A percentile compares a stretch with the other conserved stretches of the same genome.
phyloP scores from a whole-genome alignment of 768 basidiomycete genomes.

The Russula lepida region DNA sequence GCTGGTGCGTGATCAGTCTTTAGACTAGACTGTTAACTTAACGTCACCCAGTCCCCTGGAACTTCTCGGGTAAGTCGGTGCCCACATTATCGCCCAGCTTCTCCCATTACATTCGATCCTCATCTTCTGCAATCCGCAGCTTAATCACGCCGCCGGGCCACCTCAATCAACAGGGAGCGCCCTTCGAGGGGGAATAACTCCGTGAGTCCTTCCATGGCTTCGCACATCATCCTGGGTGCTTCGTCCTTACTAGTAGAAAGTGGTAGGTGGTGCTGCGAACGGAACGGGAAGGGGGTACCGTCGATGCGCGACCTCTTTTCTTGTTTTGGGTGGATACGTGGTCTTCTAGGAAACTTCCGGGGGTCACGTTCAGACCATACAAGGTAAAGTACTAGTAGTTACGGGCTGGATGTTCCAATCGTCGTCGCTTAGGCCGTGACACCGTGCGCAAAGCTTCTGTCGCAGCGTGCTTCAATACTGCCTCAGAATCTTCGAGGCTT shows the following conservation, averaged over 20 bases:
- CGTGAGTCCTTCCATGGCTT: neutral
- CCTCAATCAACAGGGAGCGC: neutral
- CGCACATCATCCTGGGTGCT: neutral
- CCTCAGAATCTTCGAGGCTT: slow-evolving; percentile 1
- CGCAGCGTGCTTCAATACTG: slow-evolving; percentile 3
- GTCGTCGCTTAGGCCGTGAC: neutral
- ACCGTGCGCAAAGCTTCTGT: slow-evolving; percentile 6
- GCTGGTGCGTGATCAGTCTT: neutral
- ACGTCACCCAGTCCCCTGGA: neutral
- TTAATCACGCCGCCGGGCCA: neutral
- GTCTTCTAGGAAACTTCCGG: neutral
- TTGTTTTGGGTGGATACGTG: neutral
- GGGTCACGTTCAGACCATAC: neutral
- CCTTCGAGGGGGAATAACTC: neutral
- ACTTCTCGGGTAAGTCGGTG: neutral
- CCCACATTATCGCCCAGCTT: neutral
- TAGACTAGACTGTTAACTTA: neutral
- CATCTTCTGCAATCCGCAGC: neutral
- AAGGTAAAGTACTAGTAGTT: neutral
- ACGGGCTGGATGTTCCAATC: neutral
- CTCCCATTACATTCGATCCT: neutral
- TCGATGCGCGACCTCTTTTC: neutral
- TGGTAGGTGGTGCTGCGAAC: neutral
- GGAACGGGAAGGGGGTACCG: neutral
- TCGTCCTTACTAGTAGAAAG: neutral